phyloP scores from a whole-genome alignment of 2,329 filamentous ascomycete species.

The Helminthosporium solani region DNA sequence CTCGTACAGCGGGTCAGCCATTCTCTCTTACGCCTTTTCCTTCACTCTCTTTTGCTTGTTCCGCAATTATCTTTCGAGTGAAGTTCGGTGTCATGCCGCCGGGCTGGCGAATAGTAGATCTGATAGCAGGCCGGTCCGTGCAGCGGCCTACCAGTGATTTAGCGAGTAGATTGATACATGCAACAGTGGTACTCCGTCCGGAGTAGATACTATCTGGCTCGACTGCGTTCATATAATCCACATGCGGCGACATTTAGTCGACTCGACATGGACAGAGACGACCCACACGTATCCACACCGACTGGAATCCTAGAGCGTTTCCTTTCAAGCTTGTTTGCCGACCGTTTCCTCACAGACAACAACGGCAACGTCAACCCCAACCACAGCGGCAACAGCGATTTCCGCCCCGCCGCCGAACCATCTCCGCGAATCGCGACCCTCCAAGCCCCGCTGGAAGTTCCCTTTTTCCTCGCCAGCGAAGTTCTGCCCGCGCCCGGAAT shows the following conservation, averaged over 20 bases:
- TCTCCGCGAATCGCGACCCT: neutral
- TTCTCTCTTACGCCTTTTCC: too few relatives aligned
- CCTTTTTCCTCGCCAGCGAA: conserved; percentile 25
- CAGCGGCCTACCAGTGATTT: neutral
- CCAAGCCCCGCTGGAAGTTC: conserved; percentile 12
- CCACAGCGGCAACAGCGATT: neutral
- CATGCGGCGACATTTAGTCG: conserved; percentile 3
- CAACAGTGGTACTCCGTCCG: too few relatives aligned
- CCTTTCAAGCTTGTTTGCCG: conserved; percentile 23
- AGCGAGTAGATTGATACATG: too few relatives aligned
- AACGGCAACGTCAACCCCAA: conserved; percentile 5
- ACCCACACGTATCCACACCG: conserved; percentile 1
- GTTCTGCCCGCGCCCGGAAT: conserved; percentile 4
- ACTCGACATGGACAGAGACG: conserved; percentile 15
- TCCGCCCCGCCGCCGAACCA: conserved; percentile 4
- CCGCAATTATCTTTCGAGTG: too few relatives aligned
- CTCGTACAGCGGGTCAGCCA: conserved; percentile 69
- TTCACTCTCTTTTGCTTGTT: too few relatives aligned
- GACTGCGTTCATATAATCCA: conserved; percentile 4
- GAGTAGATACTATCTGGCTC: too few relatives aligned
- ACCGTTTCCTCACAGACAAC: conserved; percentile 19
- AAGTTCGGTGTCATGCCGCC: too few relatives aligned
- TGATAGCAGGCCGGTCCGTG: neutral
- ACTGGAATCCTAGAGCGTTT: conserved; percentile 19
- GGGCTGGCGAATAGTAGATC: neutral